Evolutionary conservation across 768 basidiomycete species (phyloP).

Genomic region (Calocybe cyanea): DNA sequence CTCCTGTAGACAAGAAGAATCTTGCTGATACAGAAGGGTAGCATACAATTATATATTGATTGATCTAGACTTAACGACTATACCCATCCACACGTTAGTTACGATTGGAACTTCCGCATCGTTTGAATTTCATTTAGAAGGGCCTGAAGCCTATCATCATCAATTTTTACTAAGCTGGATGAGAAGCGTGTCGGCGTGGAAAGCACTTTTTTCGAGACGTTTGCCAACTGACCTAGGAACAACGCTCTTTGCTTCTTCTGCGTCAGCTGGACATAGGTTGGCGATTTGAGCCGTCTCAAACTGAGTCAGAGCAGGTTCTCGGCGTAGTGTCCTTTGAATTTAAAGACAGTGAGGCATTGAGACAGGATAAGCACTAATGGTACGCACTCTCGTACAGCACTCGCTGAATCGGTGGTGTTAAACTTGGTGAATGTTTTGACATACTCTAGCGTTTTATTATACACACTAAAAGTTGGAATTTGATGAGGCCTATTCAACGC

Average conservation of each 20-base stretch:
- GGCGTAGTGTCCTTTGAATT: constrained; percentile 59
- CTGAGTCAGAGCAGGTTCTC: constrained; percentile 77
- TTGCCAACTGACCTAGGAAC: constrained; percentile 64
- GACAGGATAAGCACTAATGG: background rate
- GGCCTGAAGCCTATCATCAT: constrained; percentile 80
- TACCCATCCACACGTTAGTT: constrained; percentile 19
- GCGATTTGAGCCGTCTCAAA: constrained; percentile 94
- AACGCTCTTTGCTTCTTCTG: constrained; percentile 90
- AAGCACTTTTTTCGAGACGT: too few species aligned
- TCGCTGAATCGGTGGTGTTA: constrained; percentile 78
- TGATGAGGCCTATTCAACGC: constrained; percentile 1
- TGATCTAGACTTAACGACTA: background rate
- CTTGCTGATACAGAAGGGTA: constrained; percentile 55
- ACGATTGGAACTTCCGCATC: constrained; percentile 86
- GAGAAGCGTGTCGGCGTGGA: too few species aligned
- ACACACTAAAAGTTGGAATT: constrained; percentile 52
- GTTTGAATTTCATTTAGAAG: constrained; percentile 87
- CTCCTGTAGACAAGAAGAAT: constrained; percentile 32
- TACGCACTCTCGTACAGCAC: constrained; percentile 84
- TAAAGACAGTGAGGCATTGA: background rate
- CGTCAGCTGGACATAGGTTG: constrained; percentile 81
- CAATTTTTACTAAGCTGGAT: constrained; percentile 75
- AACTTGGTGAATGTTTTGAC: constrained; percentile 91
- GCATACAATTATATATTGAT: constrained; percentile 5
- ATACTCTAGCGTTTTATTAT: constrained; percentile 90